phyloP scores from a whole-genome alignment of 75 land plant genomes.

The Selaginella moellendorffii region DNA sequence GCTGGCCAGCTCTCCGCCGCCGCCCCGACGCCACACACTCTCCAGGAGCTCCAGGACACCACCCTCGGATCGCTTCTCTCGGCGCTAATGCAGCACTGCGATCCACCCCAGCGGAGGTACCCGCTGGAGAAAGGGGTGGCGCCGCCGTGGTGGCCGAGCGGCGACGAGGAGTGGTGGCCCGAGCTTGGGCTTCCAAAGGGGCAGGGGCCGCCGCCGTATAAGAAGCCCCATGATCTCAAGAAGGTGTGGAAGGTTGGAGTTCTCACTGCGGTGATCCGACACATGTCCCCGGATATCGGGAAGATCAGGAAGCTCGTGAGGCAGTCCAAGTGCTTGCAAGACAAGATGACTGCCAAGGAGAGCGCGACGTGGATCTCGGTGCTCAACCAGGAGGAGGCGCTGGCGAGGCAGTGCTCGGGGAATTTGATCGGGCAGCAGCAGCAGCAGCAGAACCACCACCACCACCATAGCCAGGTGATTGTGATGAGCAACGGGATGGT shows the following conservation, averaged over 20 bases:
- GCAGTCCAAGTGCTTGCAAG: conserved; percentile 71
- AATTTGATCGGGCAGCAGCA: not conserved
- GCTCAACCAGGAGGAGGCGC: conserved; percentile 57
- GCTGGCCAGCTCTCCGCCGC: conserved; percentile 4
- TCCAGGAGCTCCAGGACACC: conserved; percentile 72
- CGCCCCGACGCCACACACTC: conserved; percentile 42
- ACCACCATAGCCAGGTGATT: not conserved
- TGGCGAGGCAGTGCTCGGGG: conserved; percentile 22
- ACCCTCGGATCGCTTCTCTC: conserved; percentile 64
- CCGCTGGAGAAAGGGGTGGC: conserved; percentile 57
- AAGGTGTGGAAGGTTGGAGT: conserved; percentile 84
- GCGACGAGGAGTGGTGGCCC: conserved; percentile 66
- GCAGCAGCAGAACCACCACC: no score
- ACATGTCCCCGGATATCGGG: conserved; percentile 56
- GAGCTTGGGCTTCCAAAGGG: conserved; percentile 47
- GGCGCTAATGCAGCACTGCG: conserved; percentile 73
- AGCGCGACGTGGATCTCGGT: conserved; percentile 65
- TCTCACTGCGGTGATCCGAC: conserved; percentile 60
- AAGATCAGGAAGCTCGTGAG: conserved; percentile 64
- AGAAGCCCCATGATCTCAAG: conserved; percentile 76
- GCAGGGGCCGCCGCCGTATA: conserved; percentile 63
- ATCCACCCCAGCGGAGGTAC: conserved; percentile 61
- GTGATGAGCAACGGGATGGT: not conserved
- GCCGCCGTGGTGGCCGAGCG: conserved; percentile 77
- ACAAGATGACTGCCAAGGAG: conserved; percentile 79